Conservation (phyloP, 495 filamentous ascomycete species). For the Apodospora peruviana region DNA sequence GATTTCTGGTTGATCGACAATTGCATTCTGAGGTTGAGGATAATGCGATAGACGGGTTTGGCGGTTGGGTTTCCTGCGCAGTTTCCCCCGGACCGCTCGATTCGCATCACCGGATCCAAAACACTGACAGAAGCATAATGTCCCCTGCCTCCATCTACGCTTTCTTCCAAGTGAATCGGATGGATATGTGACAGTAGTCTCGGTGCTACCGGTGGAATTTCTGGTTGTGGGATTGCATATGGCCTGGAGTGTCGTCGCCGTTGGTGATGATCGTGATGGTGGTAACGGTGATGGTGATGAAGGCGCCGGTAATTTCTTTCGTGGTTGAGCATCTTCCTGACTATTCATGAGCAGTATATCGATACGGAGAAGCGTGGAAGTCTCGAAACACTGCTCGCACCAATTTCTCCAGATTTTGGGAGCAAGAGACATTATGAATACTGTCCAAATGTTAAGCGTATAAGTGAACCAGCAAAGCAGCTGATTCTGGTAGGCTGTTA, state of each 20-base stretch:
- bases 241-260: neutral
- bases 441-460: no score
- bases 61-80: neutral
- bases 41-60: constrained; percentile 12
- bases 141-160: constrained; percentile 10
- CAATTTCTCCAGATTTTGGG: no score
- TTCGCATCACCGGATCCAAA: constrained; percentile 18
- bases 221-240: neutral
- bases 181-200: constrained; percentile 15
- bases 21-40: constrained; percentile 15
- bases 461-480: no score
- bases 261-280: neutral
- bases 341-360: no score
- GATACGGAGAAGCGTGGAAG: no score
- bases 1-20: constrained; percentile 10
- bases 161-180: constrained; percentile 15
- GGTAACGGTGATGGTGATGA: neutral
- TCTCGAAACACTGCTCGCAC: no score
- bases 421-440: no score
- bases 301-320: no score
- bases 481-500: no score
- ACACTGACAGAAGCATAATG: constrained; percentile 14
- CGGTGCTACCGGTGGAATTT: neutral
- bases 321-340: no score
- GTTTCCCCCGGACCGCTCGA: constrained; percentile 12